A percentile compares a stretch with the other conserved stretches of the same genome.
These are phyloP conservation scores for Chionographis japonica DNA, from an alignment of 106 monocot species.

Conservation along the genomic window DNA sequence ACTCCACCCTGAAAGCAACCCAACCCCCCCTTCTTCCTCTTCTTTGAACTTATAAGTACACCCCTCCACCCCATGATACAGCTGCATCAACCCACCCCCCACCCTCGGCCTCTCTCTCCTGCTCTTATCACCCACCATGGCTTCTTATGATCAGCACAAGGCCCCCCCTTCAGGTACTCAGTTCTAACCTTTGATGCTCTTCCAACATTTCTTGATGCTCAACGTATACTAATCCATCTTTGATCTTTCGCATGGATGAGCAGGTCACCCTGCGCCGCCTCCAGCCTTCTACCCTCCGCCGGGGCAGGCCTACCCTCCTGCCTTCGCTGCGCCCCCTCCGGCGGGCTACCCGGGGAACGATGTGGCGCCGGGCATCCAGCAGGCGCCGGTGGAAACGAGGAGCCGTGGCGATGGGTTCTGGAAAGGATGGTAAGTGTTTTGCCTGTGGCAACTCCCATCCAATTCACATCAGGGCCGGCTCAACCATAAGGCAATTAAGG, in stretches of 20 bases:
- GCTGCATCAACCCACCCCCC: too few relatives aligned
- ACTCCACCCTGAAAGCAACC: too few relatives aligned
- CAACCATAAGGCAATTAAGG: too few relatives aligned
- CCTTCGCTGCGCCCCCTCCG: conserved; percentile 24
- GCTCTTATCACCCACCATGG: neutral
- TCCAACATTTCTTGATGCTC: neutral
- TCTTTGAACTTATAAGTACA: too few relatives aligned
- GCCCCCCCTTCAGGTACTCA: conserved; percentile 12
- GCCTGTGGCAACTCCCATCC: neutral
- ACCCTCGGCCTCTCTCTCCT: neutral
- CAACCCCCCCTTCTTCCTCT: too few relatives aligned
- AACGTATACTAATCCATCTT: too few relatives aligned
- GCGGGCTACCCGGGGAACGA: conserved; percentile 23
- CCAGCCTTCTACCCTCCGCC: neutral
- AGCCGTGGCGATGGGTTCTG: conserved; percentile 26
- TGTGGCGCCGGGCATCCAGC: conserved; percentile 1
- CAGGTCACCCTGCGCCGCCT: neutral
- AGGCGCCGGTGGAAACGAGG: conserved; percentile 23
- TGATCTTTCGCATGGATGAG: neutral
- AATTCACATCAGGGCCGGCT: too few relatives aligned
- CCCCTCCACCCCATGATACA: too few relatives aligned
- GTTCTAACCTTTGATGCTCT: neutral
- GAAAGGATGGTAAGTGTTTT: conserved; percentile 22
- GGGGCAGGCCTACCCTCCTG: neutral
- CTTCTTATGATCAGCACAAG: conserved; percentile 15